Conservation (phyloP, 805 yeast genomes). For the Sugiyamaella floridensis region DNA sequence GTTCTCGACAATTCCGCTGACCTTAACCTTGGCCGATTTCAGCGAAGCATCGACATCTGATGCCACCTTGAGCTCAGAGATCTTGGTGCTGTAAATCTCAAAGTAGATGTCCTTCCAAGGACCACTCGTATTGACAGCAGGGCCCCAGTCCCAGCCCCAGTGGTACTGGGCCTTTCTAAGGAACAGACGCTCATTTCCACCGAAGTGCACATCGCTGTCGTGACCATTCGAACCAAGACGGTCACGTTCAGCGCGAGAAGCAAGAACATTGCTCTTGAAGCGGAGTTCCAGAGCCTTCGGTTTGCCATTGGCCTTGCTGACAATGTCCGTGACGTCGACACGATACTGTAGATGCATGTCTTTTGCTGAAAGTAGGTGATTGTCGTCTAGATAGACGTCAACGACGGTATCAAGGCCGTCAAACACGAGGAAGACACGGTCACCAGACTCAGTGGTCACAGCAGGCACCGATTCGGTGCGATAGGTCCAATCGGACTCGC, state of each 20-base stretch:
- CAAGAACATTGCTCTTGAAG: neutral
- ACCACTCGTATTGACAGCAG: constrained; percentile 39
- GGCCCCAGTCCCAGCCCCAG: constrained; percentile 58
- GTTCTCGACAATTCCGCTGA: neutral
- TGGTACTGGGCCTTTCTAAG: constrained; percentile 48
- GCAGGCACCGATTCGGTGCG: constrained; percentile 1
- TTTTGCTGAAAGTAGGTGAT: constrained; percentile 31
- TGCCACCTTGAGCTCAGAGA: constrained; percentile 16
- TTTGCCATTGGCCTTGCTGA: neutral
- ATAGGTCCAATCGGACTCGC: constrained; percentile 44
- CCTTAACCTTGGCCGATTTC: neutral
- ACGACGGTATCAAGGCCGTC: constrained; percentile 19
- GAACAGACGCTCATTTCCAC: constrained; percentile 4
- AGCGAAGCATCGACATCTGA: neutral
- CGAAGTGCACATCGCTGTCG: constrained; percentile 3
- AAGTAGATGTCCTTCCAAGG: constrained; percentile 36
- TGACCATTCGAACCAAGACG: constrained; percentile 3
- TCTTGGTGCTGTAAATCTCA: constrained; percentile 18
- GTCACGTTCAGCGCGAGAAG: neutral
- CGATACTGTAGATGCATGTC: constrained; percentile 38
- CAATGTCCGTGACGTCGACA: constrained; percentile 23
- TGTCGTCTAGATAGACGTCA: constrained; percentile 28
- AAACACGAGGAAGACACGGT: constrained; percentile 11
- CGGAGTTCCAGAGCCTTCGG: neutral
- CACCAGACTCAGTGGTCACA: neutral